Evolutionary conservation across 805 yeast genomes (phyloP), one percentile per base, ranked within the genome.

Genomic region (Wickerhamiella spandovensis): DNA sequence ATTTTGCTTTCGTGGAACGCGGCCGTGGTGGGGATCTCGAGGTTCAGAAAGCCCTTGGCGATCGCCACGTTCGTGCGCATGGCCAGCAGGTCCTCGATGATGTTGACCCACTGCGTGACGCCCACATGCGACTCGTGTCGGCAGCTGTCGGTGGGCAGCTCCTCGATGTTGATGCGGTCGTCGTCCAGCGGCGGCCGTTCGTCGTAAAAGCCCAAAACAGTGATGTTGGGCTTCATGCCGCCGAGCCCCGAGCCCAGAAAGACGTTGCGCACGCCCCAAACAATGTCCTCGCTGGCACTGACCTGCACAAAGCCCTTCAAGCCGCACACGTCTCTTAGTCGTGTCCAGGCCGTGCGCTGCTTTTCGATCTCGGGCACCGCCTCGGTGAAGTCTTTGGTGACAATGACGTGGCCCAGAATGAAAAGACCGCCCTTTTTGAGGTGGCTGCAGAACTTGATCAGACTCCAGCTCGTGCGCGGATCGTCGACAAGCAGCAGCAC

Each of bases 201-300:
- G 61, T 90, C 95, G 58, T 82, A 85, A 60, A 88, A 88, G 0
- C 97, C 97, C 30, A 92, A 53, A 0, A 92, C 94, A 0, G 96
- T 86, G 48, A 92, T 89, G 62, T 92, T 92, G 1, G 98, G 98
- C 59, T 78, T 82, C 98, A 92, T 92, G 12, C 96, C 97, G 7
- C 99, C 99, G n/a, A 92, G 70, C 0, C 99, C 99, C 2, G 95
- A 84, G 0, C 97, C 97, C 53, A 90, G 65, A 52, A 78, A 88
- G 9, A 92, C 88, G 62, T 90, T 90, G 54, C 98, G 72, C 0
- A 87, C 94, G 23, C 98, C 97, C 97, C 97, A 90, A 0, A 88
- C 82, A 42, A 92, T 72, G 1, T 83, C 75, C 0, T 95, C 89
- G 0, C 95, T 95, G 10, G 88, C 74, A 1, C 90, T 85, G 46